Evolutionary conservation across 164 flowering plant genomes (phyloP), one percentile per base, ranked within the genome.

Genomic region (Macadamia tetraphylla): DNA sequence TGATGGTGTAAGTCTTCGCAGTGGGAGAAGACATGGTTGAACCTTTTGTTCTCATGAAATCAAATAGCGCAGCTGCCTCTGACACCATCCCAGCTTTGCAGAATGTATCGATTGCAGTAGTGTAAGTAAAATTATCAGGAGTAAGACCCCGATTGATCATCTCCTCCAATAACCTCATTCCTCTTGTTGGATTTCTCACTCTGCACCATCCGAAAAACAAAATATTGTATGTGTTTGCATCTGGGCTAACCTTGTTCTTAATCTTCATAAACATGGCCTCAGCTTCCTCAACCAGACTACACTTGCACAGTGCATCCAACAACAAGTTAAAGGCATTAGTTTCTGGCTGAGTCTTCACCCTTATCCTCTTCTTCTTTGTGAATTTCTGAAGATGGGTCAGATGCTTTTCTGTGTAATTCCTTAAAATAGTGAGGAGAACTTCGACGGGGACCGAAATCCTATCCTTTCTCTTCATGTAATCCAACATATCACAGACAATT

Each of bases 161-260:
- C 69, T 89, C 91, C 62, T 88, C 97, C 69, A 94, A 76, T 29
- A 88, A 44, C 65, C 29, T 70, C 96, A 90, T 90, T 60, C 82
- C 98, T 76, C 81, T 84, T 0, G 15, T 70, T 0, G 96, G 96
- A 65, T 86, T 79, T 68, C 90, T 84, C 42, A 88, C 90, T 70
- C 97, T 81, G 70, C 99, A 92, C 98, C 99, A 94, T 29, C 99
- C 99, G 58, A 88, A 90, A 66, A 92, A 92, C 82, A 94, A 75
- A 46, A 87, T 79, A 68, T 86, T 92, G 68, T 84, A 92, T 0
- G 98, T 86, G 71, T 74, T 82, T 7, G 81, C 87, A 79, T 89
- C 85, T 1, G 97, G 92, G 60, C 63, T 78, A 58, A 92, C 66
- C 82, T 76, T 86, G 14, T 49, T 77, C 76, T 78, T 81, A 58